Percentiles rank a stretch among this genome's conserved stretches.
Evolutionary conservation across 768 basidiomycete genomes (phyloP).

Genomic region (Naematelia encephala): DNA sequence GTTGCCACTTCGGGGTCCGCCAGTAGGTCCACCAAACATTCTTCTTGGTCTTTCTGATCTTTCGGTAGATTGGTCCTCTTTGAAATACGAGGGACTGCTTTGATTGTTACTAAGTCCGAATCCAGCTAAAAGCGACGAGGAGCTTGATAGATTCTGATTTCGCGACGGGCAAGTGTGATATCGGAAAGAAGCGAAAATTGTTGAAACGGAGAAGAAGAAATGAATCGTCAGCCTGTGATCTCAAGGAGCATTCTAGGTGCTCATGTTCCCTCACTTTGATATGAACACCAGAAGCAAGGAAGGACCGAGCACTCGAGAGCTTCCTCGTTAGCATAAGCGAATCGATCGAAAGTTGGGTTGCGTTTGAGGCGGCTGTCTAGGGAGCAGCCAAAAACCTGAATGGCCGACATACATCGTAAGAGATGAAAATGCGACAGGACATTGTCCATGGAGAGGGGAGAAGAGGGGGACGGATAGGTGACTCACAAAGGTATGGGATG

Average conservation of each 20-base stretch:
- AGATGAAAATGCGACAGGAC: not conserved
- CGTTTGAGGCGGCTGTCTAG: not conserved
- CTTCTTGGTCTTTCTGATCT: conserved; percentile 1
- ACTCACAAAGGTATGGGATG: not conserved
- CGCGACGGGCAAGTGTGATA: not conserved
- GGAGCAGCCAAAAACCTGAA: not conserved
- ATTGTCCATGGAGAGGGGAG: too few species aligned
- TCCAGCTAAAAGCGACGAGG: not conserved
- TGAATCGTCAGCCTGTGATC: not conserved
- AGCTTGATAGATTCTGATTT: not conserved
- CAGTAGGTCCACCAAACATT: conserved; percentile 33
- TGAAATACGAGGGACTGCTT: not conserved
- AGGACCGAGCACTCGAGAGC: not conserved
- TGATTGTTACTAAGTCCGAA: not conserved
- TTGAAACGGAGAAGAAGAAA: not conserved
- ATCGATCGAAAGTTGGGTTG: not conserved
- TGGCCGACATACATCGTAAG: not conserved
- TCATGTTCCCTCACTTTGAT: not conserved
- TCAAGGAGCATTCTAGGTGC: not conserved
- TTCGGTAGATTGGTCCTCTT: conserved; percentile 10
- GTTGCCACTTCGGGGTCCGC: conserved; percentile 29
- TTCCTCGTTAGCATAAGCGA: not conserved
- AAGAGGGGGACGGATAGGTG: not conserved
- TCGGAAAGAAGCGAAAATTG: not conserved
- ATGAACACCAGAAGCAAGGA: not conserved